Evolutionary conservation across 2,329 filamentous ascomycete genomes (phyloP).

Genomic region (Pseudogymnoascus pannorum): DNA sequence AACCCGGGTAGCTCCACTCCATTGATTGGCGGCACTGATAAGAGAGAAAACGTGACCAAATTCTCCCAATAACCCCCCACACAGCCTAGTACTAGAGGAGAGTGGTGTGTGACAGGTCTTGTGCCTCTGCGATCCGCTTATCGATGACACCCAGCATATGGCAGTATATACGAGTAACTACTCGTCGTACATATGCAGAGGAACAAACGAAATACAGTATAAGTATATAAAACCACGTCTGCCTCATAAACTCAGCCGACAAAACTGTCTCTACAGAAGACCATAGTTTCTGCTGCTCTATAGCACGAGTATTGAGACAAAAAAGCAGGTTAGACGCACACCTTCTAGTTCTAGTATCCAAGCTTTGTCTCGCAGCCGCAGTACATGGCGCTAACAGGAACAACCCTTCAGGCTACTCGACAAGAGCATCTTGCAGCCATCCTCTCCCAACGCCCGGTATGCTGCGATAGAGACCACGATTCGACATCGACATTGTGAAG

Average conservation of each 20-base stretch:
- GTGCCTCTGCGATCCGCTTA: not conserved
- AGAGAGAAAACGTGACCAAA: slow-evolving; percentile 7
- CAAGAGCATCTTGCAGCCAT: not conserved
- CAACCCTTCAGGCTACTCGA: not conserved
- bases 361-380: not conserved
- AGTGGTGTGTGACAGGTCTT: not conserved
- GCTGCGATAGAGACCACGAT: not conserved
- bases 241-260: not conserved
- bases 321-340: not conserved
- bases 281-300: not conserved
- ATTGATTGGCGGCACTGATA: slow-evolving; percentile 6
- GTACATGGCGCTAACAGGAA: slow-evolving; percentile 1
- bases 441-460: not conserved
- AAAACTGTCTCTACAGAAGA: not conserved
- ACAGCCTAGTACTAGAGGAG: not conserved
- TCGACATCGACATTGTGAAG: not conserved
- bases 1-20: slow-evolving; percentile 8
- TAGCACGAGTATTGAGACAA: not conserved
- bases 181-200: not conserved
- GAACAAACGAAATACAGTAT: not conserved
- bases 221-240: not conserved
- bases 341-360: not conserved
- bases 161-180: not conserved
- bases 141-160: slow-evolving; percentile 4
- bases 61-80: not conserved